Evolutionary conservation across 2,329 filamentous ascomycete species (phyloP).

Genomic region (Pseudohalonectria lignicola): DNA sequence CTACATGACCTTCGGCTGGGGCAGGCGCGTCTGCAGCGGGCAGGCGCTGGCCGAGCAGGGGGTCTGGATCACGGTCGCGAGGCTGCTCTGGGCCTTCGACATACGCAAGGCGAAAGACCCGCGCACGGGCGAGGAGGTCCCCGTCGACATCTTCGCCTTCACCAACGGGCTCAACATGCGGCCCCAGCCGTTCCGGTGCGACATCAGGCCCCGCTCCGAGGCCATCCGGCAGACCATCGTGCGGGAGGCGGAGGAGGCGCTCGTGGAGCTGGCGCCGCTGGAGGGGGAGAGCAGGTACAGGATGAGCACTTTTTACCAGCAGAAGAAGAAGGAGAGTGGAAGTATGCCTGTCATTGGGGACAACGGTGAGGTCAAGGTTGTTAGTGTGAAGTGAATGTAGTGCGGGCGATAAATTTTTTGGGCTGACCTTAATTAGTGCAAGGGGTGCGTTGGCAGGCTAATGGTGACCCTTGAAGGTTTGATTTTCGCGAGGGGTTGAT

Average conservation of each 20-base stretch:
- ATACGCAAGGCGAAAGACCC: constrained; percentile 42
- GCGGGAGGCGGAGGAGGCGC: constrained; percentile 38
- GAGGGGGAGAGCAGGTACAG: constrained; percentile 46
- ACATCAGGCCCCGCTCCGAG: constrained; percentile 35
- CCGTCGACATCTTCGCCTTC: constrained; percentile 46
- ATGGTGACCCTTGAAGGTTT: too few relatives aligned
- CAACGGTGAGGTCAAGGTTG: constrained; percentile 13
- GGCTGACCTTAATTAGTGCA: too few relatives aligned
- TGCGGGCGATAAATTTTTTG: too few relatives aligned
- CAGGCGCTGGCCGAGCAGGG: constrained; percentile 47
- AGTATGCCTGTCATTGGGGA: constrained; percentile 15
- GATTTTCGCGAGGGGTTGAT: too few relatives aligned
- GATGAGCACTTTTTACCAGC: constrained; percentile 40
- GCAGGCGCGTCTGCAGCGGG: constrained; percentile 40
- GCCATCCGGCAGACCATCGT: constrained; percentile 37
- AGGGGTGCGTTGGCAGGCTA: too few relatives aligned
- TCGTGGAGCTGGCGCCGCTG: constrained; percentile 37
- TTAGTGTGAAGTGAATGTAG: constrained; percentile 10
- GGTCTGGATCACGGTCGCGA: constrained; percentile 45
- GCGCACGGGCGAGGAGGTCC: constrained; percentile 41
- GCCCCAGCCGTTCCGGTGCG: constrained; percentile 42
- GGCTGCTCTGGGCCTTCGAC: constrained; percentile 25
- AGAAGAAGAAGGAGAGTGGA: constrained; percentile 13
- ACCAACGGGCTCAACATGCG: constrained; percentile 47
- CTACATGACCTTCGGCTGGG: constrained; percentile 48